Evolutionary conservation across 2,329 filamentous ascomycete genomes (phyloP).

Genomic region (Apiospora malaysiana): DNA sequence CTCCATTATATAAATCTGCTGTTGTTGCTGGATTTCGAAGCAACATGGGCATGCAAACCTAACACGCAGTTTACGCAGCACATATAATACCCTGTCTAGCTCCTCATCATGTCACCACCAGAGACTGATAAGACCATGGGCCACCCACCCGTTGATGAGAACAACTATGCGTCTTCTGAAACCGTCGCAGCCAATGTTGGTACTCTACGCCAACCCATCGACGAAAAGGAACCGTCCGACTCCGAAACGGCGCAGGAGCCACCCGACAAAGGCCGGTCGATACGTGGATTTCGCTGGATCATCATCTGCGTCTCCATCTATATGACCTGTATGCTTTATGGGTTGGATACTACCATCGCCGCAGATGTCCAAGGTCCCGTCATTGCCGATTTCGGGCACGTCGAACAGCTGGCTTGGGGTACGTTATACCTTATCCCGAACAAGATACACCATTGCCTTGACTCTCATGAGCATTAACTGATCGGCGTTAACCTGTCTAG

Average conservation of each 20-base stretch:
- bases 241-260: neutral
- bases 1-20: neutral
- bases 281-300: neutral
- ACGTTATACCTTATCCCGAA: neutral
- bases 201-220: neutral
- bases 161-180: neutral
- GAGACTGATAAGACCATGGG: neutral
- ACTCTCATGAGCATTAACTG: neutral
- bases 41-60: neutral
- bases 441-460: neutral
- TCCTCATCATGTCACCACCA: neutral
- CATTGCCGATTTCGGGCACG: conserved; percentile 39
- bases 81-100: neutral
- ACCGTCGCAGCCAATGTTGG: rapidly evolving
- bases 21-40: no score
- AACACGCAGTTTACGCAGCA: no score
- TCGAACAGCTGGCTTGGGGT: conserved; percentile 46
- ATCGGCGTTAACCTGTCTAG: neutral
- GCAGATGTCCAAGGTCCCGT: conserved; percentile 50
- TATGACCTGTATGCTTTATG: conserved; percentile 38
- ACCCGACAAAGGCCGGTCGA: neutral
- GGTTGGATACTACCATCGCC: conserved; percentile 50
- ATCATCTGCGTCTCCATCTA: neutral
- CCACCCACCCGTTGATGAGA: neutral
- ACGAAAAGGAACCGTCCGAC: neutral